A percentile compares a stretch with the other conserved stretches of the same genome.
These are phyloP conservation scores for Chalciporus chontae DNA, from an alignment of 768 basidiomycete species.

Conservation along the genomic window DNA sequence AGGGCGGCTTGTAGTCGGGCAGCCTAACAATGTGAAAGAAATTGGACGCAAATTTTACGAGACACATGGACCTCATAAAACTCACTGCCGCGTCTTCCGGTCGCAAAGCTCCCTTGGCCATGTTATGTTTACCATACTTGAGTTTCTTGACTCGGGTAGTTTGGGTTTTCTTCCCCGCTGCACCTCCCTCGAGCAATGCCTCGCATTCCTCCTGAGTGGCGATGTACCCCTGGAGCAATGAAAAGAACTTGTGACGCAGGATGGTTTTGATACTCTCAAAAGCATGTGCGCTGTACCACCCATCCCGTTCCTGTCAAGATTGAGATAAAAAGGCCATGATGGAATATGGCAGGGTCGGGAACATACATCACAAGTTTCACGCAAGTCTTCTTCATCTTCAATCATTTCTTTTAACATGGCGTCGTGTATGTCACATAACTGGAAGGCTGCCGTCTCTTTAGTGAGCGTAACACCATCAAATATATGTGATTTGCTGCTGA, in stretches of 20 bases:
- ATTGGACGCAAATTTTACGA: neutral
- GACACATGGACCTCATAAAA: conserved; percentile 8
- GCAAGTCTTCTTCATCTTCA: conserved; percentile 62
- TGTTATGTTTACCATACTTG: conserved; percentile 74
- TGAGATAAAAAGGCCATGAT: neutral
- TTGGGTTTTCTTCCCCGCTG: conserved; percentile 27
- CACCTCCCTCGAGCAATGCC: conserved; percentile 48
- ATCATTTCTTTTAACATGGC: conserved; percentile 82
- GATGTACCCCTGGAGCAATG: conserved; percentile 65
- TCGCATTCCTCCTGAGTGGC: conserved; percentile 73
- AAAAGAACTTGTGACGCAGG: conserved; percentile 82
- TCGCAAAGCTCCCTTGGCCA: conserved; percentile 81
- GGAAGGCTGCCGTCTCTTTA: conserved; percentile 89
- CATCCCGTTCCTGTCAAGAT: conserved; percentile 65
- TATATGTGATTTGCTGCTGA: conserved; percentile 63
- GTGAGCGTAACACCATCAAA: conserved; percentile 83
- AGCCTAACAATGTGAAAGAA: conserved; percentile 42
- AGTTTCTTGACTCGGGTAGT: conserved; percentile 48
- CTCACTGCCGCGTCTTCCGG: conserved; percentile 81
- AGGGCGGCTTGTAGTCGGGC: conserved; percentile 63
- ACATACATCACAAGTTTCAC: conserved; percentile 73
- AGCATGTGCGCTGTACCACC: conserved; percentile 80
- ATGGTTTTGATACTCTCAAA: conserved; percentile 83
- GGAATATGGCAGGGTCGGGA: neutral
- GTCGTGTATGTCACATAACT: conserved; percentile 89